Evolutionary conservation across 805 yeast genomes (phyloP).

Genomic region (Priceomyces carsonii): DNA sequence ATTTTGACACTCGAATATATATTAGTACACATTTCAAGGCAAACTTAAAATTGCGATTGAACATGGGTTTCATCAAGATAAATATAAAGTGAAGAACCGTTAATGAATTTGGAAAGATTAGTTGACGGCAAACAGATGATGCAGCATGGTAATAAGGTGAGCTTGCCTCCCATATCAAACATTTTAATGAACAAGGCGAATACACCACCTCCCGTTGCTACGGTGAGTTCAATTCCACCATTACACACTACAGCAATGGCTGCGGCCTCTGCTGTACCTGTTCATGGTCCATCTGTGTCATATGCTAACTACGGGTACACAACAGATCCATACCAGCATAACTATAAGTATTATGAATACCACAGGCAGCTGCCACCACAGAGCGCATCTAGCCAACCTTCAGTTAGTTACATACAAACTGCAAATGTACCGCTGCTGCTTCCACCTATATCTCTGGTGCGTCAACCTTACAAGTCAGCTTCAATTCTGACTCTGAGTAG

Average conservation of each 20-base stretch:
- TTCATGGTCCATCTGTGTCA: slow-evolving; percentile 4
- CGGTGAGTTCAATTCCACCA: too few species aligned
- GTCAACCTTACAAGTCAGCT: too few species aligned
- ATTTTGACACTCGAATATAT: slow-evolving; percentile 1
- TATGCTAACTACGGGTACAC: slow-evolving; percentile 5
- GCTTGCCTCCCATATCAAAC: slow-evolving; percentile 46
- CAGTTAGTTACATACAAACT: too few species aligned
- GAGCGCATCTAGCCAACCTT: too few species aligned
- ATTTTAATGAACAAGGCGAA: slow-evolving; percentile 18
- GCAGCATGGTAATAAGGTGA: slow-evolving; percentile 19
- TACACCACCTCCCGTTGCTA: slow-evolving; percentile 2
- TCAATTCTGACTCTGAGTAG: too few species aligned
- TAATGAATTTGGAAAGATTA: slow-evolving; percentile 3
- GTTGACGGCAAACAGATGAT: not conserved
- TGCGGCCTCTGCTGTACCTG: slow-evolving; percentile 4
- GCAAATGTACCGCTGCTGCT: too few species aligned
- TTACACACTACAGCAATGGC: slow-evolving; percentile 8
- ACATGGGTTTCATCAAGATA: not conserved
- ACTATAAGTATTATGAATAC: slow-evolving; percentile 9
- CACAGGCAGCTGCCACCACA: slow-evolving; percentile 7
- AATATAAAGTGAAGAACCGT: not conserved
- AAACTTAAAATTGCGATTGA: not conserved
- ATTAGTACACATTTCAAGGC: not conserved
- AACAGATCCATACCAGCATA: slow-evolving; percentile 7
- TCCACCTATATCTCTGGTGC: too few species aligned